Evolutionary conservation across 495 filamentous ascomycete genomes (phyloP).

Genomic region (Pseudoneurospora amorphoporcata): DNA sequence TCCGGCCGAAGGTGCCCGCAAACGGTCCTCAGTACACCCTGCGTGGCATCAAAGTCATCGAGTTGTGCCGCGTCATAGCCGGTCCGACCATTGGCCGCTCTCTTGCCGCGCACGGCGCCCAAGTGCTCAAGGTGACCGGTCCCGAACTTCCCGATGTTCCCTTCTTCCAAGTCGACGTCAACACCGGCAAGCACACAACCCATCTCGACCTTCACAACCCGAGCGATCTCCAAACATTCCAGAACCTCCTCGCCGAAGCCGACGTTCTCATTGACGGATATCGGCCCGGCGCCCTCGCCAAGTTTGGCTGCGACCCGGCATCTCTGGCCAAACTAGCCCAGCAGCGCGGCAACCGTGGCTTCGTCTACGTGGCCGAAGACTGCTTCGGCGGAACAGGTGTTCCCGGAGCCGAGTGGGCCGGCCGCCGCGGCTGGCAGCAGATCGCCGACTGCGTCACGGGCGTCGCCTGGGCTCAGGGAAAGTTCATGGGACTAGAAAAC

Average conservation of each 20-base stretch:
- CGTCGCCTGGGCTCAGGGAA: constrained; percentile 63
- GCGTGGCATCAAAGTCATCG: constrained; percentile 47
- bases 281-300: constrained; percentile 53
- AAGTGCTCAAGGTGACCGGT: constrained; percentile 62
- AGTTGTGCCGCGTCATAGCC: constrained; percentile 57
- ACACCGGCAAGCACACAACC: constrained; percentile 53
- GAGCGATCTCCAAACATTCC: constrained; percentile 44
- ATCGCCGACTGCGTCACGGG: constrained; percentile 47
- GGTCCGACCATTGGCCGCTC: constrained; percentile 56
- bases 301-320: constrained; percentile 52
- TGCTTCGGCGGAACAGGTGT: constrained; percentile 48
- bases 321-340: constrained; percentile 40
- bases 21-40: constrained; percentile 38
- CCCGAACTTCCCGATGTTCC: constrained; percentile 60
- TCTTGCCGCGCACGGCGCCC: constrained; percentile 57
- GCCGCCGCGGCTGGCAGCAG: constrained; percentile 48
- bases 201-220: constrained; percentile 47
- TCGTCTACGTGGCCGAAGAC: constrained; percentile 63
- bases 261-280: constrained; percentile 58
- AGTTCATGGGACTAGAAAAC: constrained; percentile 53
- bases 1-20: constrained; percentile 8
- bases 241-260: constrained; percentile 47
- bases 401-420: constrained; percentile 35
- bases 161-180: constrained; percentile 72
- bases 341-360: constrained; percentile 42